phyloP scores from a whole-genome alignment of 2,329 filamentous ascomycete genomes.

The Colletotrichum eremochloae region DNA sequence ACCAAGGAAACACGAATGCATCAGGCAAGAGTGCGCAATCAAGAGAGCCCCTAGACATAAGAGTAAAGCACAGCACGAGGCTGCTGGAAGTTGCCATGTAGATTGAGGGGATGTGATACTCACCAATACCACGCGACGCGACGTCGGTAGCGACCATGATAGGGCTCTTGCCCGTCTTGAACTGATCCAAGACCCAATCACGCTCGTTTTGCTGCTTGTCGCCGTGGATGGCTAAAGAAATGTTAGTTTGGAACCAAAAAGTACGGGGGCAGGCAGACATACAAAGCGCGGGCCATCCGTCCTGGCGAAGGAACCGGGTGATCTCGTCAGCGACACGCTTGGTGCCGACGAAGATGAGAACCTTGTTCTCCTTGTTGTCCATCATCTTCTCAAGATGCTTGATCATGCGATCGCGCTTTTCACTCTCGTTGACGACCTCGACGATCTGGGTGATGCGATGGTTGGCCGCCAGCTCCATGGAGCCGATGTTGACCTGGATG shows the following conservation, averaged over 20 bases:
- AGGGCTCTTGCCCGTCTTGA: constrained; percentile 99
- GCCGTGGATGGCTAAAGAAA: constrained; percentile 85
- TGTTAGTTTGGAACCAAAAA: constrained; percentile 51
- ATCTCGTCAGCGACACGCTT: constrained; percentile 99
- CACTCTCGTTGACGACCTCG: constrained; percentile 94
- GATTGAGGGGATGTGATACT: constrained; percentile 73
- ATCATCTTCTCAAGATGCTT: constrained; percentile 98
- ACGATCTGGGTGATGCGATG: constrained; percentile 98
- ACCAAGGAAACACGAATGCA: constrained; percentile 86
- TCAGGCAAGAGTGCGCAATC: constrained; percentile 94
- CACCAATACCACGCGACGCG: constrained; percentile 99
- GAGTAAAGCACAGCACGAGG: constrained; percentile 85
- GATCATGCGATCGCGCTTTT: constrained; percentile 98
- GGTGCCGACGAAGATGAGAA: constrained; percentile 91
- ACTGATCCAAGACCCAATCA: constrained; percentile 99
- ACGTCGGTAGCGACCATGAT: constrained; percentile 99
- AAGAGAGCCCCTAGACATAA: constrained; percentile 89
- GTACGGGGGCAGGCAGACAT: constrained; percentile 63
- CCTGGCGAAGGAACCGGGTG: constrained; percentile 95
- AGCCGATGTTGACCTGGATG: constrained; percentile 99
- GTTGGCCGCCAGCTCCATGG: constrained; percentile 95
- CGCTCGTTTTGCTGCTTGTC: constrained; percentile 99
- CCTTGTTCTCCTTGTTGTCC: constrained; percentile 96
- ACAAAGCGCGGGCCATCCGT: constrained; percentile 98
- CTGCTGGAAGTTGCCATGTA: constrained; percentile 70